These are phyloP conservation scores for Ogataea nonfermentans DNA, from an alignment of 805 yeast genomes.

Conservation along the genomic window DNA sequence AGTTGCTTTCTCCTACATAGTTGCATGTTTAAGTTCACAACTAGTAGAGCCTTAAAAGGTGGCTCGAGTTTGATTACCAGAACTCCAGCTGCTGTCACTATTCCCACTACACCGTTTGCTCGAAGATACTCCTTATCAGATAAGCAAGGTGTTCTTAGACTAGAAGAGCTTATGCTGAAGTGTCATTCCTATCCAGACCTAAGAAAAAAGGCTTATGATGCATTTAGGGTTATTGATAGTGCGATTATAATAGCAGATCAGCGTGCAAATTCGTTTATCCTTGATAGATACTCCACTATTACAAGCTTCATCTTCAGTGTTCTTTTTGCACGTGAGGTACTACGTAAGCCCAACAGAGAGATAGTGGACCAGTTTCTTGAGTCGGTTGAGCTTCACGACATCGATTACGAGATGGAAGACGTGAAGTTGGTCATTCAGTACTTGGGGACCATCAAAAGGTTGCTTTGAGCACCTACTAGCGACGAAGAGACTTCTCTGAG, in stretches of 20 bases:
- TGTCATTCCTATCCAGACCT: constrained; percentile 18
- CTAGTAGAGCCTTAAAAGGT: neutral
- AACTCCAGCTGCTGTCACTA: neutral
- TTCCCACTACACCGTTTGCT: constrained; percentile 1
- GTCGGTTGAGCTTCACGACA: constrained; percentile 11
- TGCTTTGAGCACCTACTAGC: neutral
- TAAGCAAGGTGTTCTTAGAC: constrained; percentile 15
- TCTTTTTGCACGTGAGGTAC: constrained; percentile 12
- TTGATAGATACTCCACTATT: constrained; percentile 8
- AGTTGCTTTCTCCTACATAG: neutral
- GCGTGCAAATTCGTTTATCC: constrained; percentile 11
- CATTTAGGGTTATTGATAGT: constrained; percentile 13
- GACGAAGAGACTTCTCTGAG: neutral
- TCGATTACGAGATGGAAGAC: constrained; percentile 14
- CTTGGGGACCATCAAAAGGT: constrained; percentile 13
- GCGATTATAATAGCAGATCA: constrained; percentile 16
- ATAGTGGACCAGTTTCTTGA: constrained; percentile 16
- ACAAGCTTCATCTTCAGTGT: constrained; percentile 14
- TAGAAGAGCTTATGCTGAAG: constrained; percentile 18
- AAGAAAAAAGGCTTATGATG: constrained; percentile 15
- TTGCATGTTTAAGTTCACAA: constrained; percentile 3
- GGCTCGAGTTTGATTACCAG: constrained; percentile 1
- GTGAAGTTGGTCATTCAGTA: constrained; percentile 15
- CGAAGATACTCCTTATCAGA: constrained; percentile 11
- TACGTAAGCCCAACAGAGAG: constrained; percentile 14